Evolutionary conservation across 163 green algal species (phyloP).

Genomic region (Scenedesmus sp.): DNA sequence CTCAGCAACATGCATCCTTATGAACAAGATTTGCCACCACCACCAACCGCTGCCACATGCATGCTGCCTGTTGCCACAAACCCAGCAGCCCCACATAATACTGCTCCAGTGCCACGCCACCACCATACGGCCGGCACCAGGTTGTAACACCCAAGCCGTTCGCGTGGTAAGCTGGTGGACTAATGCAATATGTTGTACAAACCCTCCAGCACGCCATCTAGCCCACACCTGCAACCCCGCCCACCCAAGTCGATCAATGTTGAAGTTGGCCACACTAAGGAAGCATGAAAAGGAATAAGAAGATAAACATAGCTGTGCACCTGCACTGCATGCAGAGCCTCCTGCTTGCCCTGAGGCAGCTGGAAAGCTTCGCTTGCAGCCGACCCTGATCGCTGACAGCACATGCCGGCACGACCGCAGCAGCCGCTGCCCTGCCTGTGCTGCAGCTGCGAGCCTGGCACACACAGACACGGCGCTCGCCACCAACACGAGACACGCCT

Average conservation of each 20-base stretch:
- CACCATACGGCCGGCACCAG: background rate
- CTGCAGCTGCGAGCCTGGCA: background rate
- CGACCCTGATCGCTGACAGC: background rate
- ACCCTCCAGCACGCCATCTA: background rate
- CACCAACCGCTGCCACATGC: background rate
- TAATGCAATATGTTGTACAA: background rate
- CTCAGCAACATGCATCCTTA: background rate
- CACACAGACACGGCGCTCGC: background rate
- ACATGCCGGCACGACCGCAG: background rate
- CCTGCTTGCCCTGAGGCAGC: background rate
- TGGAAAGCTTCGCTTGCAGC: background rate
- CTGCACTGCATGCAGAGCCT: background rate
- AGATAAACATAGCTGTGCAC: background rate
- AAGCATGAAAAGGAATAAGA: background rate
- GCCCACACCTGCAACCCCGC: background rate
- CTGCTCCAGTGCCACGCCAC: background rate
- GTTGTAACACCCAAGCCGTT: background rate
- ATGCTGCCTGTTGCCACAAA: background rate
- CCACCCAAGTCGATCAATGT: constrained; percentile 5
- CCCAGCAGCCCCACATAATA: background rate
- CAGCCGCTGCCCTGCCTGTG: constrained; percentile 6
- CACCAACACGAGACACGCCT: background rate
- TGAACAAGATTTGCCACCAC: background rate
- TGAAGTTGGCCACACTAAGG: background rate
- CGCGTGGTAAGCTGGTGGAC: background rate